Evolutionary conservation across 306 rosid genomes (phyloP).

Genomic region (Glycine soja): DNA sequence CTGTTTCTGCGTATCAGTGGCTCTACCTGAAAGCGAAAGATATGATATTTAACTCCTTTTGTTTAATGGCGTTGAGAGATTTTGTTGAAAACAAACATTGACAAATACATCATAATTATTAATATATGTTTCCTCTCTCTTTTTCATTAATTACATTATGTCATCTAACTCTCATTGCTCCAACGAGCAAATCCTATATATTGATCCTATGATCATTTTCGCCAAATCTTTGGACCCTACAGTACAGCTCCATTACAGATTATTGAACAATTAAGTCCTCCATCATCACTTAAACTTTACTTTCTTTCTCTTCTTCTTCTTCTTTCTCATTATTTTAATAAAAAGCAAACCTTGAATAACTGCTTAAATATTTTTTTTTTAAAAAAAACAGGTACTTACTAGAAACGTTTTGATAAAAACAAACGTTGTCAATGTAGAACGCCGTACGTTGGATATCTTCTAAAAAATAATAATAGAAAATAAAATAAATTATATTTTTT

Average conservation of each 20-base stretch:
- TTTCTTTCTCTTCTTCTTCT: background rate
- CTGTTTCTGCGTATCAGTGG: background rate
- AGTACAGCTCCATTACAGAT: background rate
- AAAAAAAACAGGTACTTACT: background rate
- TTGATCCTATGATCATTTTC: background rate
- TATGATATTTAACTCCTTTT: constrained; percentile 6
- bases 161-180: background rate
- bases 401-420: too few species aligned
- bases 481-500: too few species aligned
- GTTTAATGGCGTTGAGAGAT: constrained; percentile 7
- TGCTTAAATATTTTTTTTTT: too few species aligned
- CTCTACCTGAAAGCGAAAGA: constrained; percentile 20
- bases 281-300: background rate
- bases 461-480: too few species aligned
- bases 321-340: background rate
- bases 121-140: too few species aligned
- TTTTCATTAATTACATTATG: background rate
- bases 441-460: too few species aligned
- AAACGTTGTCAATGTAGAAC: too few species aligned
- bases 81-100: background rate
- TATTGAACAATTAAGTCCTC: background rate
- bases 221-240: background rate
- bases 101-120: too few species aligned
- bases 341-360: background rate
- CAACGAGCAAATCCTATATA: background rate